A percentile compares a stretch with the other conserved stretches of the same genome.
These are phyloP conservation scores for Pleurostoma richardsiae DNA, from an alignment of 2,329 filamentous ascomycete species.

Conservation along the genomic window DNA sequence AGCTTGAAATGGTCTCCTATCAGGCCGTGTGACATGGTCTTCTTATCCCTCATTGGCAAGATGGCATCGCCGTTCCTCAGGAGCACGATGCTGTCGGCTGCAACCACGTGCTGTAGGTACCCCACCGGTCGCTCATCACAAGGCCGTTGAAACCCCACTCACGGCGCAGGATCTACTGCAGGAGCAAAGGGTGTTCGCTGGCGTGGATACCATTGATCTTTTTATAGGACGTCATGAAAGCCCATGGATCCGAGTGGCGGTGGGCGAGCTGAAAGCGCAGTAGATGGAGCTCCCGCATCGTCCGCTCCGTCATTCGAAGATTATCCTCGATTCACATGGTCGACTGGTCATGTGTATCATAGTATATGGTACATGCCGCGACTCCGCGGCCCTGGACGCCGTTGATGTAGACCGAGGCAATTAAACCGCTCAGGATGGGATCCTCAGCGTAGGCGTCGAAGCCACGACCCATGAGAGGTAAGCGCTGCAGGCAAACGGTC, in stretches of 20 bases:
- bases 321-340: constrained; percentile 41
- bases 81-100: constrained; percentile 56
- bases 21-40: constrained; percentile 5
- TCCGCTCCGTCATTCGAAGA: constrained; percentile 43
- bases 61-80: constrained; percentile 53
- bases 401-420: constrained; percentile 21
- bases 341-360: constrained; percentile 42
- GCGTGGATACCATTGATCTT: constrained; percentile 30
- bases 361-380: constrained; percentile 26
- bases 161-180: constrained; percentile 3
- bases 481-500: constrained; percentile 58
- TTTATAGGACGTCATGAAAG: constrained; percentile 57
- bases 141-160: constrained; percentile 5
- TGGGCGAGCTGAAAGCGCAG: constrained; percentile 59
- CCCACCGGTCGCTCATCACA: constrained; percentile 14
- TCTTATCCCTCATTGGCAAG: constrained; percentile 36
- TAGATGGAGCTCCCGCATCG: constrained; percentile 58
- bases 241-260: constrained; percentile 46
- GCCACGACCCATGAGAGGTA: constrained; percentile 56
- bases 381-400: constrained; percentile 25
- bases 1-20: constrained; percentile 24
- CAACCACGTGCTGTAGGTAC: constrained; percentile 31
- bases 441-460: constrained; percentile 61
- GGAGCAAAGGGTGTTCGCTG: constrained; percentile 2
- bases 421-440: constrained; percentile 23